Evolutionary conservation across 1,284 basidiomycete genomes (phyloP).

Genomic region (Peniophora sp.): DNA sequence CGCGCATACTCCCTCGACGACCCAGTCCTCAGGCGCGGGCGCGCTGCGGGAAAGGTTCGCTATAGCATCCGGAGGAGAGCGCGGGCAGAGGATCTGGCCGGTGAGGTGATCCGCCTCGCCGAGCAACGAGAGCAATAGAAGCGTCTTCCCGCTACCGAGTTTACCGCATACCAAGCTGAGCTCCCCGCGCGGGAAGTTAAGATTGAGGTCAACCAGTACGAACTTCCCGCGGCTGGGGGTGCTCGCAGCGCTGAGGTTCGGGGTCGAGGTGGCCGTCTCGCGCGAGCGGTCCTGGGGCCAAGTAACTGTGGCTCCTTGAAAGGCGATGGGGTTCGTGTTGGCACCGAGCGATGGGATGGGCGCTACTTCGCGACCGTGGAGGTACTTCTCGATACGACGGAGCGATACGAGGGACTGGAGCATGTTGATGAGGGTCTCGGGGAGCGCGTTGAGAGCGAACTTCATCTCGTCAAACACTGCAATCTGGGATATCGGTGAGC

Average conservation of each 20-base stretch:
- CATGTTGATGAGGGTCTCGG: conserved; percentile 85
- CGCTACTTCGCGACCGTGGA: conserved; percentile 63
- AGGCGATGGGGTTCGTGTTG: conserved; percentile 53
- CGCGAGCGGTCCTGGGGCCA: conserved; percentile 75
- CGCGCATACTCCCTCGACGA: conserved; percentile 71
- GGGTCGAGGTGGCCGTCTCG: conserved; percentile 24
- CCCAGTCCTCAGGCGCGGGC: conserved; percentile 56
- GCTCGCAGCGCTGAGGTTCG: conserved; percentile 47
- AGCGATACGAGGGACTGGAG: conserved; percentile 82
- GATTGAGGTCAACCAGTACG: conserved; percentile 69
- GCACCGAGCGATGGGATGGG: conserved; percentile 49
- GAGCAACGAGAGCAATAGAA: conserved; percentile 75
- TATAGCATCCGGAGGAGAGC: conserved; percentile 76
- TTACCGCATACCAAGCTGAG: conserved; percentile 81
- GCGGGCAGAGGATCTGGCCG: conserved; percentile 74
- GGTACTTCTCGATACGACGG: conserved; percentile 86
- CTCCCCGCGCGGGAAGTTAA: conserved; percentile 74
- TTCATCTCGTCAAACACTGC: conserved; percentile 84
- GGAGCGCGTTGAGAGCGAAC: conserved; percentile 77
- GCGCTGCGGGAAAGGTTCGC: conserved; percentile 41
- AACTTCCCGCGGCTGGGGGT: conserved; percentile 72
- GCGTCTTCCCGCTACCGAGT: conserved; percentile 76
- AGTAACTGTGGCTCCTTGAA: conserved; percentile 80
- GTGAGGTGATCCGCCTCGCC: conserved; percentile 85
- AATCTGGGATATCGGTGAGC: too few relatives aligned